Conservation (phyloP, 305 asterid genomes). For the Solanum hybrid region DNA sequence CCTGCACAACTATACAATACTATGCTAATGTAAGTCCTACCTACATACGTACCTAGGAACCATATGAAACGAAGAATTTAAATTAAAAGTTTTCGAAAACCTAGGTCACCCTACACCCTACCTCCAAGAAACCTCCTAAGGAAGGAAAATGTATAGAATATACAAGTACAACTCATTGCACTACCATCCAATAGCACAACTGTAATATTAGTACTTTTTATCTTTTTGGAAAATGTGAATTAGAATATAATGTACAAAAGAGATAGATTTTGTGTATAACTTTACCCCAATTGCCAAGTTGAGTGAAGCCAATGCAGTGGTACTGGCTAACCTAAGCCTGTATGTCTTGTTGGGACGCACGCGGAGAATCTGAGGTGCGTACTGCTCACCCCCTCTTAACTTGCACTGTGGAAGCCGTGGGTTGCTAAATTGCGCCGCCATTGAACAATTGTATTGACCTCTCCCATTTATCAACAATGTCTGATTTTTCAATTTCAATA, state of each 20-base stretch:
- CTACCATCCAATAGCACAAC: background rate
- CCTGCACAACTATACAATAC: background rate
- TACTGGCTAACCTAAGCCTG: slow-evolving; percentile 73
- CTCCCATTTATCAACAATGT: slow-evolving; percentile 67
- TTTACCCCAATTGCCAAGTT: slow-evolving; percentile 74
- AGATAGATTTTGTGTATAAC: background rate
- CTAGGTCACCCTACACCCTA: background rate
- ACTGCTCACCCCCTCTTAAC: slow-evolving; percentile 49
- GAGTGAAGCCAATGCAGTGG: slow-evolving; percentile 69
- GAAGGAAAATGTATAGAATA: background rate
- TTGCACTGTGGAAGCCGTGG: slow-evolving; percentile 32
- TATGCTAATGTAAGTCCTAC: background rate
- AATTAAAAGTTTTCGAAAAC: background rate
- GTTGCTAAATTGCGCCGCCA: slow-evolving; percentile 41
- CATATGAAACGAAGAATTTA: background rate
- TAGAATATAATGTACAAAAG: background rate
- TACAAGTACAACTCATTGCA: background rate
- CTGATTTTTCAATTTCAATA: slow-evolving; percentile 13
- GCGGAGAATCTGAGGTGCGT: slow-evolving; percentile 54
- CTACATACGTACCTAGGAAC: background rate
- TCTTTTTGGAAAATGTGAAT: background rate
- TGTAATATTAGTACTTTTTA: background rate
- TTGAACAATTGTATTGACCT: slow-evolving; percentile 78
- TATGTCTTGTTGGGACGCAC: slow-evolving; percentile 67
- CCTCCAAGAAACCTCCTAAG: background rate